phyloP scores from a whole-genome alignment of 2,329 filamentous ascomycete species.

The Ophiostoma angusticollis region DNA sequence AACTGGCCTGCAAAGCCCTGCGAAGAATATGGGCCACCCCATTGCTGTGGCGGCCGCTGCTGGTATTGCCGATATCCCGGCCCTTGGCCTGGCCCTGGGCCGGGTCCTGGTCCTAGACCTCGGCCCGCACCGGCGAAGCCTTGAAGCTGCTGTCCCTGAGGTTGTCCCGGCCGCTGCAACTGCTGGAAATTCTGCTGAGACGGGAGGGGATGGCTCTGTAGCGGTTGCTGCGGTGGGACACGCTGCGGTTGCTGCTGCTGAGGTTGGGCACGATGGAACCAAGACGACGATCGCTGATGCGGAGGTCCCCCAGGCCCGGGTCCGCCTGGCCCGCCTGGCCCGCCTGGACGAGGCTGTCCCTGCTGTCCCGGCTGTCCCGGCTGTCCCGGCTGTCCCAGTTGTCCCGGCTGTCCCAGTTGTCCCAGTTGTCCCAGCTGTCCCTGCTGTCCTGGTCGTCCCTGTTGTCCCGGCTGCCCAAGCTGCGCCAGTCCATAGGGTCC shows the following conservation, averaged over 20 bases:
- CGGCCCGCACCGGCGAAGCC: neutral
- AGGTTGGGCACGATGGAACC: neutral
- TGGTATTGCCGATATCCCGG: neutral
- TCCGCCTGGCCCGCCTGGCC: neutral
- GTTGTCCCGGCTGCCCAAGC: too few species aligned
- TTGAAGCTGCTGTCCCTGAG: neutral
- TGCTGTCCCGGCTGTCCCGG: neutral
- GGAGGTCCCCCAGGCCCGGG: neutral
- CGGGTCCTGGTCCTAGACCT: neutral
- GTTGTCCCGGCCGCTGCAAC: neutral
- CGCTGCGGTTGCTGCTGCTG: constrained; percentile 8
- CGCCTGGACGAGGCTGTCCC: neutral
- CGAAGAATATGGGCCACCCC: neutral
- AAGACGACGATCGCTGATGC: neutral
- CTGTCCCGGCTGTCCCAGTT: neutral
- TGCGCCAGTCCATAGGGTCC: neutral
- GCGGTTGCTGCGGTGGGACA: neutral
- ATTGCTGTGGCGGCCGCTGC: constrained; percentile 7
- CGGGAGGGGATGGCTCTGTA: constrained; percentile 2
- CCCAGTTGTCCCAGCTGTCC: neutral
- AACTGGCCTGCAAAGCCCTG: neutral
- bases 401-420: neutral
- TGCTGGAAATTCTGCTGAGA: neutral
- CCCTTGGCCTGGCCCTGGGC: neutral
- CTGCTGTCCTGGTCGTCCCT: neutral